Evolutionary conservation across 768 basidiomycete genomes (phyloP), one percentile per base, ranked within the genome.

Genomic region (Lactarius akahatsu): DNA sequence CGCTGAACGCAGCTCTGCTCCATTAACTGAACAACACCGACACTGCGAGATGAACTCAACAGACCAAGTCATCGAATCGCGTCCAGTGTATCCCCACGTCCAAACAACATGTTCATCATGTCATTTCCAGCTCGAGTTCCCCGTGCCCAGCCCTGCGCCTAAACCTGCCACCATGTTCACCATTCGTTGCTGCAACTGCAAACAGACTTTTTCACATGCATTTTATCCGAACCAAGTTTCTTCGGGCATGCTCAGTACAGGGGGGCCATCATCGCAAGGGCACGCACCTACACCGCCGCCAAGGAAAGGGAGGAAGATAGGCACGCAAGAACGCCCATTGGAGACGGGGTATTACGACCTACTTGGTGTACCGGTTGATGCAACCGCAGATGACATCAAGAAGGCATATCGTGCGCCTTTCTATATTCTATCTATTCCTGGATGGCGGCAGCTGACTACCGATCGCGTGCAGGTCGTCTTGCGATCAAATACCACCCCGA

Each of bases 331-430:
- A 68, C 82, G 86, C 62, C 94, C 94, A 7, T 78, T 96, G 43
- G 94, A 96, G 73, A 94, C 90, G 0, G 88, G 83, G n/a, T 96
- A 95, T 77, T 96, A 96, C 72, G 93, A 96, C 73, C 81, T 91
- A 26, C 80, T 96, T 6, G 91, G 90, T 8, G 83, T 96, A 1
- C 76, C 89, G 0, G 81, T 90, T 20, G 83, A 86, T 68, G 93
- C 93, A 8, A 87, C 88, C 18, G 82, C 83, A 4, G 92, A 94
- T 20, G 94, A 96, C 58, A 83, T 96, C 74, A 96, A 96, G 82
- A 94, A 91, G 74, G 90, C 94, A 2, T 96, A 96, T 77, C 86
- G 94, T 89, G 73, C 67, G 85, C 80, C 64, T 8, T 63, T 4
- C n/a, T 0, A 4, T 38, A 20, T 52, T 26, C 34, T 26, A 43